Conservation (phyloP, 805 yeast genomes). For the Candida michaelii region DNA sequence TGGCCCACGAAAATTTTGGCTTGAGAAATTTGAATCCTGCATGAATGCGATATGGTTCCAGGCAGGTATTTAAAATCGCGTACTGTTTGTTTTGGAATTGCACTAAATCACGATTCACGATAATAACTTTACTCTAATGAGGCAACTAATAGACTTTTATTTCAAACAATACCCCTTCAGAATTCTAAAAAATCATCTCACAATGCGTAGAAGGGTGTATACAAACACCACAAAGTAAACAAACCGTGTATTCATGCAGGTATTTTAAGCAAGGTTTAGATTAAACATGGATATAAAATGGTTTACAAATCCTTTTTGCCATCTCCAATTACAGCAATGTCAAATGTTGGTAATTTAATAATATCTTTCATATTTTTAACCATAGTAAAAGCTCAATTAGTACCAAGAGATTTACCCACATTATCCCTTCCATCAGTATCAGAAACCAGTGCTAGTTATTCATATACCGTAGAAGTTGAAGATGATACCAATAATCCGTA, state of each 20-base stretch:
- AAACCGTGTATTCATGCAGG: constrained; percentile 1
- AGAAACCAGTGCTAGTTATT: constrained; percentile 9
- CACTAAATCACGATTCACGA: constrained; percentile 10
- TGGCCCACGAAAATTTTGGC: too few species aligned
- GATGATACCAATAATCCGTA: constrained; percentile 28
- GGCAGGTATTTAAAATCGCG: not conserved
- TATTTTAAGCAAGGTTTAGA: not conserved
- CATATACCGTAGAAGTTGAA: constrained; percentile 12
- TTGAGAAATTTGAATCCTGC: too few species aligned
- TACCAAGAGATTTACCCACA: constrained; percentile 11
- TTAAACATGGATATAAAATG: not conserved
- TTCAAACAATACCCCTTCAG: constrained; percentile 5
- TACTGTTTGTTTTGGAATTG: not conserved
- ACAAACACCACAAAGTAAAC: constrained; percentile 1
- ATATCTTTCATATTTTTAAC: not conserved
- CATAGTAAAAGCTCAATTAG: not conserved
- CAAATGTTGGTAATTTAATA: not conserved
- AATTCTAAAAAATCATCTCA: not conserved
- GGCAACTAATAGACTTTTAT: constrained; percentile 2
- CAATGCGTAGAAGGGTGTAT: constrained; percentile 4
- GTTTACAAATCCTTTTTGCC: not conserved
- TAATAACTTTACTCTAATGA: not conserved
- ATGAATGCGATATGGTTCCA: not conserved
- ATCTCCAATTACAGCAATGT: not conserved
- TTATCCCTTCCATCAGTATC: constrained; percentile 11